A percentile compares a stretch with the other conserved stretches of the same genome.
Evolutionary conservation across 345 rosid species (phyloP).

Genomic region (Carallia brachiata): DNA sequence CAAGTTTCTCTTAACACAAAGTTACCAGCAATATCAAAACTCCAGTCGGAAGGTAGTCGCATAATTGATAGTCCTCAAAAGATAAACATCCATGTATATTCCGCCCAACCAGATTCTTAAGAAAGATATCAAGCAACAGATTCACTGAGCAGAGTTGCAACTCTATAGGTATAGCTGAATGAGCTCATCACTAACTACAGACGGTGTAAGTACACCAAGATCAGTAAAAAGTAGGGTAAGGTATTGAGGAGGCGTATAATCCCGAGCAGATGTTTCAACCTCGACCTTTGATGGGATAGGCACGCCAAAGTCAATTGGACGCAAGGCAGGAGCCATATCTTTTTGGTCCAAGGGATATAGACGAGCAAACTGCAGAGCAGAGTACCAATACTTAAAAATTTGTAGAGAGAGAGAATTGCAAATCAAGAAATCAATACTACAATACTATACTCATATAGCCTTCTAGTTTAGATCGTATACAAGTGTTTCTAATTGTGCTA

Average conservation of each 20-base stretch:
- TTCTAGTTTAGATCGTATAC: background rate
- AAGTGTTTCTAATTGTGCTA: background rate
- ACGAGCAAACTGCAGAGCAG: constrained; percentile 72
- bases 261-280: constrained; percentile 85
- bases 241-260: constrained; percentile 89
- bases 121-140: no score
- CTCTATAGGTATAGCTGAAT: constrained; percentile 77
- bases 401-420: background rate
- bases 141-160: background rate
- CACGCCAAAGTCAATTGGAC: constrained; percentile 82
- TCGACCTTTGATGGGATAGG: constrained; percentile 82
- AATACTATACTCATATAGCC: no score
- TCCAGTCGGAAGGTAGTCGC: no score
- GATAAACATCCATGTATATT: no score
- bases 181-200: constrained; percentile 88
- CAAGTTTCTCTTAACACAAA: no score
- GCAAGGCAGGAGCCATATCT: constrained; percentile 78
- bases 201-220: constrained; percentile 90
- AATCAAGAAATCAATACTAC: background rate
- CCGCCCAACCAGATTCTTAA: no score
- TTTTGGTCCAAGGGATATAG: constrained; percentile 92
- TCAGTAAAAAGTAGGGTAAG: constrained; percentile 88
- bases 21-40: no score
- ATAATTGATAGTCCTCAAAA: no score
- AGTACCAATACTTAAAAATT: background rate